Percentiles rank a stretch among this genome's conserved stretches.
These are phyloP conservation scores for Phoma sp. DNA, from an alignment of 2,329 filamentous ascomycete genomes.

Conservation along the genomic window DNA sequence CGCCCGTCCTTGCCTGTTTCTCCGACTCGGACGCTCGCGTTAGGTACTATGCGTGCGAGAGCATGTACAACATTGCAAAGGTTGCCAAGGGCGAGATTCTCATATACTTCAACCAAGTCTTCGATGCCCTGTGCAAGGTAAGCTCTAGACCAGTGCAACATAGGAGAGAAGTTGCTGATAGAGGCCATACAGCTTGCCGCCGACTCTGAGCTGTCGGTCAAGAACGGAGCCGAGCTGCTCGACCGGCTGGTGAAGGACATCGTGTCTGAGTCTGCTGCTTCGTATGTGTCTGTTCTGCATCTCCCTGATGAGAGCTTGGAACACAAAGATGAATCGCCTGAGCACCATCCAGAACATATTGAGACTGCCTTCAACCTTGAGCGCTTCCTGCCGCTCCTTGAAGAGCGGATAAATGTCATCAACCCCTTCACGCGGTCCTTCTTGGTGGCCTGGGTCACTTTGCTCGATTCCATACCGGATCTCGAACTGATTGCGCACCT, in stretches of 20 bases:
- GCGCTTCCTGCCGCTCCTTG: slow-evolving; percentile 88
- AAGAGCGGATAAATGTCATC: slow-evolving; percentile 91
- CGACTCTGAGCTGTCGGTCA: slow-evolving; percentile 94
- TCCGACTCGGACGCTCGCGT: slow-evolving; percentile 97
- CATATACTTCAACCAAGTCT: slow-evolving; percentile 97
- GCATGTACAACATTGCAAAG: slow-evolving; percentile 99
- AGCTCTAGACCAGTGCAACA: not conserved
- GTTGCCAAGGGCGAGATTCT: slow-evolving; percentile 97
- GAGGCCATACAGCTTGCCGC: slow-evolving; percentile 73
- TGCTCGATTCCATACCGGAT: slow-evolving; percentile 95
- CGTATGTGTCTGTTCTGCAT: slow-evolving; percentile 89
- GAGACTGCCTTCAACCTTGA: slow-evolving; percentile 91
- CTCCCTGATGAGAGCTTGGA: slow-evolving; percentile 60
- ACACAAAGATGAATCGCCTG: slow-evolving; percentile 40
- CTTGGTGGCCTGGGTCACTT: slow-evolving; percentile 91
- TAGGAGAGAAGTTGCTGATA: slow-evolving; percentile 25
- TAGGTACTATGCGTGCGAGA: slow-evolving; percentile 97
- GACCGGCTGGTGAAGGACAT: slow-evolving; percentile 97
- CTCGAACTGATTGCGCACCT: slow-evolving; percentile 91
- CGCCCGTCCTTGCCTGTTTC: slow-evolving; percentile 95
- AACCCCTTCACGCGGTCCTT: slow-evolving; percentile 96
- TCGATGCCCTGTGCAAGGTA: slow-evolving; percentile 95
- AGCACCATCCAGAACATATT: slow-evolving; percentile 47
- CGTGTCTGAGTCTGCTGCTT: slow-evolving; percentile 90
- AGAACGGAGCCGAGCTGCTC: slow-evolving; percentile 94